Evolutionary conservation across 371 early-diverging fungal genomes (phyloP).

Genomic region (Mortierella sp.): DNA sequence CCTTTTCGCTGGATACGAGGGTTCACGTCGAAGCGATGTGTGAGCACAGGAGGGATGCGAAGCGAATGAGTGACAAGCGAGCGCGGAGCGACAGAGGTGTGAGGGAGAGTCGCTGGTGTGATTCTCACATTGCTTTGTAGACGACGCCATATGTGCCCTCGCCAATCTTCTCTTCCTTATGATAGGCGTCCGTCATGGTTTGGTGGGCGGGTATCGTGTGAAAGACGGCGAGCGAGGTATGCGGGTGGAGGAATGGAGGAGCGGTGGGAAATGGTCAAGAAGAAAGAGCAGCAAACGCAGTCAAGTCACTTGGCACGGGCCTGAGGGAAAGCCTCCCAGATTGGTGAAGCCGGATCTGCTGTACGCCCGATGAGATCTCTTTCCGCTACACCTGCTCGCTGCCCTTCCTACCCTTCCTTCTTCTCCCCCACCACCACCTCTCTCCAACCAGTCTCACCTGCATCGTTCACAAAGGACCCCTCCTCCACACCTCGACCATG

Average conservation of each 20-base stretch:
- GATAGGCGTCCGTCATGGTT: conserved; percentile 66
- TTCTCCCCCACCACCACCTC: too few relatives aligned
- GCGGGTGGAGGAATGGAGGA: too few relatives aligned
- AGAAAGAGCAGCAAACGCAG: too few relatives aligned
- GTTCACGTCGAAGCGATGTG: neutral
- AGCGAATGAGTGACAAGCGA: conserved; percentile 1
- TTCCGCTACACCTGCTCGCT: neutral
- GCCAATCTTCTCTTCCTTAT: conserved; percentile 94
- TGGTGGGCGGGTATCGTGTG: neutral
- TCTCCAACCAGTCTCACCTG: too few relatives aligned
- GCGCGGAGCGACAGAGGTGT: conserved; percentile 3
- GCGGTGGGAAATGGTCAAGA: too few relatives aligned
- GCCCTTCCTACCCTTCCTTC: too few relatives aligned
- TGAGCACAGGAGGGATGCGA: neutral
- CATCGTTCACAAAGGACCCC: neutral
- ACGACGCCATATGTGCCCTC: conserved; percentile 98
- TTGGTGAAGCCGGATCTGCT: too few relatives aligned
- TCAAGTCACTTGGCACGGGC: too few relatives aligned
- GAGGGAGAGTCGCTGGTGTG: neutral
- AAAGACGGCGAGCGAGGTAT: neutral
- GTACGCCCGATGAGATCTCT: too few relatives aligned
- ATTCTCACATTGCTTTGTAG: conserved; percentile 80
- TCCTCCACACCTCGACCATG: too few relatives aligned
- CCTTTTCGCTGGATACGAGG: conserved; percentile 58
- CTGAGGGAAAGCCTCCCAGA: too few relatives aligned